Evolutionary conservation across 2,329 filamentous ascomycete genomes (phyloP), one percentile per base, ranked within the genome.

Genomic region (Epichloe gansuensis): DNA sequence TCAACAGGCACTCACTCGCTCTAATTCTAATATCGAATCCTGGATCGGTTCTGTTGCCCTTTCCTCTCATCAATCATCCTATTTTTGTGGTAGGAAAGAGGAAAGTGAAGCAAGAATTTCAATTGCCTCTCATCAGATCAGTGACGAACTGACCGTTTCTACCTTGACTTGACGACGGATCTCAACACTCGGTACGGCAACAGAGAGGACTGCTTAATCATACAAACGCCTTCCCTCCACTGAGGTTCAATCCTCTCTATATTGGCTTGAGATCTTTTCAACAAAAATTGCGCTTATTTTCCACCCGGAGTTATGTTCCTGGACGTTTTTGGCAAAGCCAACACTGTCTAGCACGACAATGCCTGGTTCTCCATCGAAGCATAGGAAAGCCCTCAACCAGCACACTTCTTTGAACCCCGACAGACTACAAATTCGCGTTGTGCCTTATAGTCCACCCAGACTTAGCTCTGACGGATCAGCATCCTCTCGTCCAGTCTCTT

Each of bases 401-500:
- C 47, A n/a, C 13, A 15, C 50, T 15, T 34, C 51, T 11, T 34
- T 54, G 13, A 47, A 53, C 31, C 41, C 58, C 51, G 62, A 62
- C 50, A 61, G 60, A 51, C 60, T 64, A 4, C 62, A 65, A 52
- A 68, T 70, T 43, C 64, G 68, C n/a, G 51, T 69, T 15, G 68
- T 70, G 35, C 66, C 68, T 12, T 70, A 70, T 53, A 68, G 61
- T 49, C 68, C 68, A 31, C 65, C 67, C 47, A 63, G 66, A 40
- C 55, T 69, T 47, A 64, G 60, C 51, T 62, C 64, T 40, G 66
- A 65, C 53, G 62, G 55, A 23, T 63, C 64, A 5, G 34, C 56
- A 31, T 54, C 56, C 25, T 60, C 62, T 21, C 57, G 59, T n/a
- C 56, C 60, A 8, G 53, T 56, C 41, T 62, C 64, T 9, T 59